Percentiles rank a stretch among this genome's conserved stretches.
phyloP scores from a whole-genome alignment of 78 protist genomes.

The Chrysochromulina parva region DNA sequence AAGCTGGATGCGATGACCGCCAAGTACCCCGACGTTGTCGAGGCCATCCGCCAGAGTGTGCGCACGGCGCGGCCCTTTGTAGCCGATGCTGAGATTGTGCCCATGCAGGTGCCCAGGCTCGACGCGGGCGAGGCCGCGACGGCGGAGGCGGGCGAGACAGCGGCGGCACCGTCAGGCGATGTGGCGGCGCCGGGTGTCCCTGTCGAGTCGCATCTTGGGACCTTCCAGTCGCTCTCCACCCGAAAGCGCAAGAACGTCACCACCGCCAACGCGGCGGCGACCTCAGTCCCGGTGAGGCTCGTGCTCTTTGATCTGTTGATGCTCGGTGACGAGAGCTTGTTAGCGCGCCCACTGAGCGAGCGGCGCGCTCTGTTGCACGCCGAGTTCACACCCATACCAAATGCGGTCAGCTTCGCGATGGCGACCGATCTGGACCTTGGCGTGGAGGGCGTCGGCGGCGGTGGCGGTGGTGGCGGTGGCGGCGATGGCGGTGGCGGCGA shows the following conservation, averaged over 20 bases:
- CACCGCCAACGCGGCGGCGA: not conserved
- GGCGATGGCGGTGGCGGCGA: not conserved
- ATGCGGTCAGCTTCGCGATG: not conserved
- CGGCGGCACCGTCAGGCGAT: not conserved
- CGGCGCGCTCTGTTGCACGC: not conserved
- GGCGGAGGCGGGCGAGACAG: not conserved
- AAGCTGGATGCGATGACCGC: constrained; percentile 38
- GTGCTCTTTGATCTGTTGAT: constrained; percentile 17
- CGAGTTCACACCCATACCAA: not conserved
- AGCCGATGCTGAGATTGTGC: constrained; percentile 48
- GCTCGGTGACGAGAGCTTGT: not conserved
- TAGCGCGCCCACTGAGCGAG: not conserved
- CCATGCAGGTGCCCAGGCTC: not conserved
- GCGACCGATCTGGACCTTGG: not conserved
- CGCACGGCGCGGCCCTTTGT: not conserved
- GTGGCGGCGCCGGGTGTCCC: not conserved
- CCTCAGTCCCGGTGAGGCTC: not conserved
- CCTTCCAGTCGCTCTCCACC: constrained; percentile 30
- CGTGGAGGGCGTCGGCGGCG: not conserved
- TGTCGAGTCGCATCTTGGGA: not conserved
- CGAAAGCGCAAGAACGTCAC: not conserved
- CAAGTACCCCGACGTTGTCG: constrained; percentile 41
- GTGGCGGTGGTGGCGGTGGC: not conserved
- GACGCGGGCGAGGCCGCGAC: not conserved
- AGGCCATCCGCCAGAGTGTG: not conserved